Evolutionary conservation across 352 stramenopile species (phyloP), one percentile per base, ranked within the genome.

Genomic region (Pythium aquatile): DNA sequence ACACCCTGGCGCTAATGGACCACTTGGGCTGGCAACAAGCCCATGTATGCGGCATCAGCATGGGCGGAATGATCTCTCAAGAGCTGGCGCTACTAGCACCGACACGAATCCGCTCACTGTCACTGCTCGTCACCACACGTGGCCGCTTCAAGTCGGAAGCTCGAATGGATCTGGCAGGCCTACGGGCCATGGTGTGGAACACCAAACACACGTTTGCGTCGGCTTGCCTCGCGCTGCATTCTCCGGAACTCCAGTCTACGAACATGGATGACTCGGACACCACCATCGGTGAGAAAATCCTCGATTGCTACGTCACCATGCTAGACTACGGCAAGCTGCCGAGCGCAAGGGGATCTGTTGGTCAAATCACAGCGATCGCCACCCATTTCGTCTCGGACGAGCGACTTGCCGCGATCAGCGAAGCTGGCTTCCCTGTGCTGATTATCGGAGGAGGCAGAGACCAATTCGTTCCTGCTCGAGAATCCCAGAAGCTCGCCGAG

Each of bases 321-420:
- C 30, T 66, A 5, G 20, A 65, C 9, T 33, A 46, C 3, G 40
- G 20, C 1, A 53, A 30, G 33, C 42, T 42, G 2, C 62, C 61
- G 32, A 47, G 44, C 10, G 20, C 67, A 3, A 61, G 53, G 28
- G 65, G 69, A 0, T 14, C 65, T 4, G 37, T 69, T 1, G 61
- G 65, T 29, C 69, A 73, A 24, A 20, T 63, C 30, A 52, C 53
- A 2, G 65, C 65, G 32, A 60, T 76, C 32, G 37, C 49, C 1
- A 81, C 76, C 3, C 79, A 87, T 58, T 82, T 73, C 48, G 71
- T 85, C 33, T 82, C 75, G 54, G 69, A 85, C 54, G 76, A 78
- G 40, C 66, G 76, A 24, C 66, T 87, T 48, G 69, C 69, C 11
- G 61, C 60, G 39, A 82, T 87, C 54, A 72, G 68, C 47, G 49